Base-by-base conservation (phyloP, 805 yeast species). In the Wickerhamomyces queroliae region DNA sequence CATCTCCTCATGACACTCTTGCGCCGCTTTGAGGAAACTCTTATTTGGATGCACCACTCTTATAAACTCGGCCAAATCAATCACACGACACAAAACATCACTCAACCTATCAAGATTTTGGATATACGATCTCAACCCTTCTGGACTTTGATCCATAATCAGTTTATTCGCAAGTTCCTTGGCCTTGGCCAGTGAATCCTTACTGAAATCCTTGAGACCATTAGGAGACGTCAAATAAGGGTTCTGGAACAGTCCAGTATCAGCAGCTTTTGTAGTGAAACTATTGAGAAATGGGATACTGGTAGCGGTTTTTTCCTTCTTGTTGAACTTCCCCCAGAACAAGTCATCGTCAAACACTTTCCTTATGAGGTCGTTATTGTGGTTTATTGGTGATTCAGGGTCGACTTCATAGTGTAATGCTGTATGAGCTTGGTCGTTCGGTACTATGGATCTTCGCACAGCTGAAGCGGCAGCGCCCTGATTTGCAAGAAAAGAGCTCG, bases 11-110 rank as follows among this genome's bases (percentile, higher is more conserved):
- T 91, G 96, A 27, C 93, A 83, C 33, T 74, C 71, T 54, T 91
- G 95, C 2, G 99, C 96, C 2, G 89, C 90, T 29, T 69, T 70
- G 10, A 83, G 70, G 71, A 86, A 88, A 15, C 66, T 61, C 36
- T 66, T 66, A 46, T 80, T 74, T 1, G 98, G 97, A 56, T 91
- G 98, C 1, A 83, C 80, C 19, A 88, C 89, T 35, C 98, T 67
- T 22, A 93, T 78, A 63, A 91, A 91, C 51, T 90, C 98, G 27
- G 96, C 91, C 36, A 91, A 72, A 61, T 93, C 99, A 30, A 93
- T 90, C 6, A 88, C 97, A 41, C 95, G 76, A 57, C 99, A 93
- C 23, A 93, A 62, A 22, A 83, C 75, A 56, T 93, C 98, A 53
- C 95, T 84, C 29, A 93, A 63, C 48, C 88, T 77, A 56, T 93